phyloP scores from a whole-genome alignment of 1,284 basidiomycete species.

The Cutaneotrichosporon sp. region DNA sequence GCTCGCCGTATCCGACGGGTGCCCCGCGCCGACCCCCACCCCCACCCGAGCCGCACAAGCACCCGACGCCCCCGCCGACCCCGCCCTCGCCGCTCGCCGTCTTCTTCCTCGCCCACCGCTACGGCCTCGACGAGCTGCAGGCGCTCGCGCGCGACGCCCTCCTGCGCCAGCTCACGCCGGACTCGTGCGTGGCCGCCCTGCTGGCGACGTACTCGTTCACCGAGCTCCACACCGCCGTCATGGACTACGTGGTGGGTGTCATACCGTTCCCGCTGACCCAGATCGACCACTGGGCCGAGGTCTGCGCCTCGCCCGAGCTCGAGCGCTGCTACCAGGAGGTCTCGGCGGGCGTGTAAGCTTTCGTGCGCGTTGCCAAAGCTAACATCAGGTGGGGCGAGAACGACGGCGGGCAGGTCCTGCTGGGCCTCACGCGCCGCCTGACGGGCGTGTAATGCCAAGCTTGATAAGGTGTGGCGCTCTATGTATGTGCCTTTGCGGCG shows the following conservation, averaged over 20 bases:
- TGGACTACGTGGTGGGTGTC: conserved; percentile 44
- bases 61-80: conserved; percentile 60
- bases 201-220: conserved; percentile 45
- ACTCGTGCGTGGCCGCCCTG: conserved; percentile 69
- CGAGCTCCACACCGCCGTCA: conserved; percentile 36
- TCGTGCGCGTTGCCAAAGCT: not conserved
- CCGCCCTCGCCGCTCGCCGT: conserved; percentile 67
- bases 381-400: conserved; percentile 34
- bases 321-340: conserved; percentile 46
- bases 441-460: conserved; percentile 14
- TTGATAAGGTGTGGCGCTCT: not conserved
- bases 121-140: conserved; percentile 67
- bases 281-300: conserved; percentile 37
- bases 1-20: conserved; percentile 6
- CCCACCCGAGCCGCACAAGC: conserved; percentile 68
- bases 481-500: not conserved
- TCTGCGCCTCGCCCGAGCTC: conserved; percentile 37
- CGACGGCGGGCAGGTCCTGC: conserved; percentile 38
- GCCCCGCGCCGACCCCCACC: conserved; percentile 41
- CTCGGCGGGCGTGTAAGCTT: conserved; percentile 37
- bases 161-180: conserved; percentile 69
- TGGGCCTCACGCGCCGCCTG: conserved; percentile 28
- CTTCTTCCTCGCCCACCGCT: conserved; percentile 79
- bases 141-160: conserved; percentile 72
- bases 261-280: conserved; percentile 18